Evolutionary conservation across 345 rosid species (phyloP), one percentile per base, ranked within the genome.

Genomic region (Eucalyptus microcorys): DNA sequence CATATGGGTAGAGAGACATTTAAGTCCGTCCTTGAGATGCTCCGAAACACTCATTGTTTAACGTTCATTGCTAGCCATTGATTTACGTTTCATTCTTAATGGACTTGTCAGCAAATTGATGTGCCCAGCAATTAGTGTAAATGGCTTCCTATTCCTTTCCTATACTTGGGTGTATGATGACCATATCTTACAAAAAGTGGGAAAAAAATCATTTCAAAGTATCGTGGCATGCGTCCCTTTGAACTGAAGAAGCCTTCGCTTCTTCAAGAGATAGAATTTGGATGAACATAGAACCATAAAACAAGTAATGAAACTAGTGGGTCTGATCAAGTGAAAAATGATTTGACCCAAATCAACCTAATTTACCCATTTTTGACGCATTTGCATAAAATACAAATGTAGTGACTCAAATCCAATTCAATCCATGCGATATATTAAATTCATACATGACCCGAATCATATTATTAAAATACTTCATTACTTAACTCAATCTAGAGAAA

Each of bases 401-500:
- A 55, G 2, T 10, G 13, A 55, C 6, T 5, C 30, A 10, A 24
- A 4, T 24, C 30, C 30, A 0, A 55, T 55, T 26, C 30, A 55
- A 55, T 22, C 0, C 30, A 55, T 2, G 3, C 1, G 0, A 24
- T 3, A 24, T 22, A 22, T 55, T 10, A 55, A 55, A 55, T 55
- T 10, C 6, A 55, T 10, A 55, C 1, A 7, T 0, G 5, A 55
- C 13, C 7, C 14, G 0, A 55, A 9, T 55, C 30, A 55, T 55
- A 55, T 55, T 24, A 2, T 24, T 9, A 55, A 55, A 55, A 55
- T 11, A 55, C 14, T 4, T 55, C 3, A 0, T 4, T 24, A 55
- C 1, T 55, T 55, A 24, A 55, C 30, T 55, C 61, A 4, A 55
- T 24, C 3, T 55, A 24, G 13, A 55, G 1, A 24, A 10, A 10